A percentile compares a stretch with the other conserved stretches of the same genome.
These are phyloP conservation scores for Geotrichum aggregatum DNA, from an alignment of 1,139 yeast species.

Conservation along the genomic window DNA sequence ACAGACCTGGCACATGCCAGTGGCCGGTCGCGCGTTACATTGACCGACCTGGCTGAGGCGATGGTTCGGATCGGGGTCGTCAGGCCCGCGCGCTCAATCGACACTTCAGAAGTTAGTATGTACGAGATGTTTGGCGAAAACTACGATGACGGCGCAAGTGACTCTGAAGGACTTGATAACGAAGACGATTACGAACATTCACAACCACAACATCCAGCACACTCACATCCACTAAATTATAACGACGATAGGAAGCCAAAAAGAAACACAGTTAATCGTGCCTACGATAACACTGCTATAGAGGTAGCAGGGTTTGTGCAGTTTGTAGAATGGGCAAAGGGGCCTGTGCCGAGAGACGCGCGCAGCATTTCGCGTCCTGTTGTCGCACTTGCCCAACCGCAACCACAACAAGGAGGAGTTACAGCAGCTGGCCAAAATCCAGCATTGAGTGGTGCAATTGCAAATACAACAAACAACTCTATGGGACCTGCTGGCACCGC, in stretches of 20 bases:
- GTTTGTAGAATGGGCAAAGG: conserved; percentile 50
- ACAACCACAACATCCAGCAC: neutral
- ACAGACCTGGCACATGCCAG: conserved; percentile 42
- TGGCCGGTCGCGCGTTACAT: conserved; percentile 43
- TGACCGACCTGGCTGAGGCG: conserved; percentile 61
- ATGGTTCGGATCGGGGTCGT: conserved; percentile 53
- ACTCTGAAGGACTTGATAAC: neutral
- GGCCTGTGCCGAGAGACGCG: conserved; percentile 43
- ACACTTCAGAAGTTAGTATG: conserved; percentile 4
- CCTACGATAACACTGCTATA: conserved; percentile 35
- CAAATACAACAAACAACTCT: too few species aligned
- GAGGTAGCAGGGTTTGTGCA: conserved; percentile 32
- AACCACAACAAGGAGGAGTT: neutral
- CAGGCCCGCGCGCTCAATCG: conserved; percentile 39
- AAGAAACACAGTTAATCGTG: conserved; percentile 20
- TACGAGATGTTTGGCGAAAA: conserved; percentile 2
- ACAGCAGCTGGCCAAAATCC: too few species aligned
- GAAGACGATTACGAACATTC: neutral
- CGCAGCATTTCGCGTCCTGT: conserved; percentile 37
- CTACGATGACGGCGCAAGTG: conserved; percentile 8
- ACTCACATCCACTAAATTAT: neutral
- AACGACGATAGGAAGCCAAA: too few species aligned
- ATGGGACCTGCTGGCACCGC: too few species aligned
- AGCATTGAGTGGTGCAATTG: neutral
- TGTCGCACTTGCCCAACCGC: conserved; percentile 12